phyloP scores from a whole-genome alignment of 768 basidiomycete species.

The Heimioporus sp. region DNA sequence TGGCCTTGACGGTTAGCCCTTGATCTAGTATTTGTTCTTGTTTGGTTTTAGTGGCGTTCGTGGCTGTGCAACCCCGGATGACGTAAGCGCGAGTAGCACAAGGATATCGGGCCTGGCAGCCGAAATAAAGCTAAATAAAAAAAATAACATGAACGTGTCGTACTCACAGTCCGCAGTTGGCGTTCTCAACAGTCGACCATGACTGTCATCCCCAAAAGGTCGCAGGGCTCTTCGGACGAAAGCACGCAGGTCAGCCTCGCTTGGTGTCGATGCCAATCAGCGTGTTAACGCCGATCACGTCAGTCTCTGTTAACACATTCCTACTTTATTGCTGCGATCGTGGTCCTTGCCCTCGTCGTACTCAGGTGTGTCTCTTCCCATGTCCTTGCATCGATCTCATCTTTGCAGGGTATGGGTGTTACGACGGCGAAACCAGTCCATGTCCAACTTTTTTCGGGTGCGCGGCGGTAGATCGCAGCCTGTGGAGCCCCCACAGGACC shows the following conservation, averaged over 20 bases:
- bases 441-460: conserved; percentile 20
- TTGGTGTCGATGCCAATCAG: neutral
- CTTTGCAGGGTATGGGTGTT: conserved; percentile 18
- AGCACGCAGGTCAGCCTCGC: conserved; percentile 14
- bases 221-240: neutral
- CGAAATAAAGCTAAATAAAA: too few relatives aligned
- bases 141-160: neutral
- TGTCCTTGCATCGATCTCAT: conserved; percentile 3
- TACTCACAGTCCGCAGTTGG: neutral
- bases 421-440: conserved; percentile 19
- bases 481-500: neutral
- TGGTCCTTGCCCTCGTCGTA: conserved; percentile 12
- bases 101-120: too few relatives aligned
- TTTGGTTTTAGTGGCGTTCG: conserved; percentile 23
- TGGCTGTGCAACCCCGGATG: conserved; percentile 6
- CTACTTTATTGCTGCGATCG: conserved; percentile 22
- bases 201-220: conserved; percentile 9
- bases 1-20: neutral
- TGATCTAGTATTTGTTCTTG: conserved; percentile 13
- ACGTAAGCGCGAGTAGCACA: neutral
- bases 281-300: neutral
- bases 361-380: conserved; percentile 16
- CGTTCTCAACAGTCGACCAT: neutral
- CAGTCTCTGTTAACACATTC: conserved; percentile 22
- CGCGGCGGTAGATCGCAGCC: neutral